Evolutionary conservation across 768 basidiomycete genomes (phyloP).

Genomic region (Neoboletus magnificus): DNA sequence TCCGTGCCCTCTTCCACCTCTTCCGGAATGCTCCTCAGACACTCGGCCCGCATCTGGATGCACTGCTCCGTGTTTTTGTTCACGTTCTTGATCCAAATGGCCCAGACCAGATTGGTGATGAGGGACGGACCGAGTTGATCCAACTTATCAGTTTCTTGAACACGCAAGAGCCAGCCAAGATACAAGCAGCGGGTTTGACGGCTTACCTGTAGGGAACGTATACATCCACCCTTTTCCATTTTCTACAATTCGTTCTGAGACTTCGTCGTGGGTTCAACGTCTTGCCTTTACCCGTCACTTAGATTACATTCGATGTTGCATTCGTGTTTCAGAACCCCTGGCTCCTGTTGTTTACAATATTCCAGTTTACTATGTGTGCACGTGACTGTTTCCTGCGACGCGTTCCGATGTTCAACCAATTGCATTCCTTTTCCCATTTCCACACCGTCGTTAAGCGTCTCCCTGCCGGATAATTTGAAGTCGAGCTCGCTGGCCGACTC

Average conservation of each 20-base stretch:
- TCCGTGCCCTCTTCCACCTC: slow-evolving; percentile 84
- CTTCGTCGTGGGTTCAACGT: slow-evolving; percentile 1
- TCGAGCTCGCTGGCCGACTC: slow-evolving; percentile 62
- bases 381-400: slow-evolving; percentile 26
- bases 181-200: slow-evolving; percentile 74
- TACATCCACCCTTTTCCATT: slow-evolving; percentile 5
- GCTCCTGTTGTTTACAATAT: slow-evolving; percentile 6
- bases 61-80: slow-evolving; percentile 73
- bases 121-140: slow-evolving; percentile 73
- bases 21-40: slow-evolving; percentile 72
- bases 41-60: slow-evolving; percentile 74
- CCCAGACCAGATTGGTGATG: slow-evolving; percentile 76
- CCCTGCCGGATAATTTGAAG: slow-evolving; percentile 17
- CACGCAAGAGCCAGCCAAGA: slow-evolving; percentile 68
- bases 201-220: slow-evolving; percentile 48
- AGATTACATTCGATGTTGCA: slow-evolving; percentile 21
- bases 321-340: slow-evolving; percentile 6
- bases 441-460: background rate
- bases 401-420: slow-evolving; percentile 12
- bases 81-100: slow-evolving; percentile 75
- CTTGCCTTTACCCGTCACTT: slow-evolving; percentile 11
- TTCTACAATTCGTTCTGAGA: background rate
- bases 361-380: slow-evolving; percentile 17
- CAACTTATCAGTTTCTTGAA: slow-evolving; percentile 70
- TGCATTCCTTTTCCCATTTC: slow-evolving; percentile 9